A percentile compares a stretch with the other conserved stretches of the same genome.
Evolutionary conservation across 441 rosid species (phyloP).

Genomic region (Populus hybrid): DNA sequence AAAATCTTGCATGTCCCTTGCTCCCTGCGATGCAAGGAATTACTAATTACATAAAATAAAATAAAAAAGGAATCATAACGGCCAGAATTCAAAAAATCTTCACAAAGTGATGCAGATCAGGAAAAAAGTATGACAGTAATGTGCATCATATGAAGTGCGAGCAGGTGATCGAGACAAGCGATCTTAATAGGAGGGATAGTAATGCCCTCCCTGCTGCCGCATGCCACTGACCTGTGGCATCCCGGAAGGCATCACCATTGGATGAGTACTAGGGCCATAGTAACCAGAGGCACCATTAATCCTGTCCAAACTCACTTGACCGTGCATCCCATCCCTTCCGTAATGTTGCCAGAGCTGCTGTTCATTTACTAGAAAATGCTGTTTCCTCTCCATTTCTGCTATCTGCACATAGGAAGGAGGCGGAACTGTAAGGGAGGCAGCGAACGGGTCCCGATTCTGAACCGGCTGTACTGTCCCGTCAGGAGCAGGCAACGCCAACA

Average conservation of each 20-base stretch:
- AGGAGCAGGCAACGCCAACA: constrained; percentile 58
- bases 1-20: not conserved
- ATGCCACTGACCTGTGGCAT: constrained; percentile 44
- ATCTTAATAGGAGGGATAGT: constrained; percentile 29
- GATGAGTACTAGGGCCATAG: constrained; percentile 28
- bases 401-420: constrained; percentile 72
- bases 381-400: constrained; percentile 62
- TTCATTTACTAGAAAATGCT: constrained; percentile 50
- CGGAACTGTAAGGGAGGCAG: constrained; percentile 43
- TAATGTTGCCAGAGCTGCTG: constrained; percentile 57
- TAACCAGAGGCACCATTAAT: constrained; percentile 30
- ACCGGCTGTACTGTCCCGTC: constrained; percentile 49
- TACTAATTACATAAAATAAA: not conserved
- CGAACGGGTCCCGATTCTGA: constrained; percentile 52
- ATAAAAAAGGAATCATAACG: not conserved
- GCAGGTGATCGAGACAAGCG: not conserved
- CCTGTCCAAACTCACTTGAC: constrained; percentile 43
- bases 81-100: not conserved
- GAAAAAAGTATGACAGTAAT: not conserved
- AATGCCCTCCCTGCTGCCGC: constrained; percentile 48
- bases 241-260: constrained; percentile 39
- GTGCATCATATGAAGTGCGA: not conserved
- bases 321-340: constrained; percentile 52
- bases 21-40: not conserved
- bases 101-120: not conserved